These are phyloP conservation scores for Spathaspora sp. DNA, from an alignment of 1,139 yeast species.

Conservation along the genomic window DNA sequence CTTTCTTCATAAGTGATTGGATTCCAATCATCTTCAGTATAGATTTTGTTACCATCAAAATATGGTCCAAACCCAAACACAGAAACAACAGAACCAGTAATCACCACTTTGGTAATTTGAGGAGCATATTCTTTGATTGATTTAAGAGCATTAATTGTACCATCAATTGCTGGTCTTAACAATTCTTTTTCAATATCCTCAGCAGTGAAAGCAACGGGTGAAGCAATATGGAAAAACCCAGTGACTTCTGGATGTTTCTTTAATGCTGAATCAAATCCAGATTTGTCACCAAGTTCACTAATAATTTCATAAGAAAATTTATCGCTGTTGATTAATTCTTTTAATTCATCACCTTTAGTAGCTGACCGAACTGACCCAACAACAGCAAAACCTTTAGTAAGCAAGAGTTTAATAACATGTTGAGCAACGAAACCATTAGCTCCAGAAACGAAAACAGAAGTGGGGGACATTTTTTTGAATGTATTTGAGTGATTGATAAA, in stretches of 20 bases:
- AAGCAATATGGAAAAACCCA: constrained; percentile 51
- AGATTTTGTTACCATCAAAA: constrained; percentile 16
- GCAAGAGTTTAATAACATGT: constrained; percentile 27
- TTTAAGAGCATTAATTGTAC: constrained; percentile 26
- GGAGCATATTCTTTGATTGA: constrained; percentile 23
- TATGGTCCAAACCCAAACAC: constrained; percentile 16
- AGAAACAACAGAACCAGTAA: constrained; percentile 28
- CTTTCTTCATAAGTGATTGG: constrained; percentile 28
- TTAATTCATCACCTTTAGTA: constrained; percentile 25
- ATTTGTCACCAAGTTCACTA: constrained; percentile 25
- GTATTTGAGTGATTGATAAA: not conserved
- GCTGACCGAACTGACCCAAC: constrained; percentile 38
- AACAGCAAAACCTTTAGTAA: constrained; percentile 26
- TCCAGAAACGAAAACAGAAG: constrained; percentile 22
- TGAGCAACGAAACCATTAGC: constrained; percentile 33
- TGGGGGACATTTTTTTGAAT: not conserved
- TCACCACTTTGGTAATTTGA: constrained; percentile 24
- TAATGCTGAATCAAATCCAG: constrained; percentile 57
- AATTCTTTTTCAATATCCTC: constrained; percentile 30
- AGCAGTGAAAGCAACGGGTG: constrained; percentile 21
- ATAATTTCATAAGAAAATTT: constrained; percentile 30
- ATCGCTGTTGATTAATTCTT: constrained; percentile 14
- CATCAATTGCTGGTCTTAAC: constrained; percentile 33
- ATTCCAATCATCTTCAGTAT: constrained; percentile 33
- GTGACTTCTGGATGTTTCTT: constrained; percentile 49